Conservation (phyloP, 192 early-diverging fungal genomes). For the Lobosporangium transversale region DNA sequence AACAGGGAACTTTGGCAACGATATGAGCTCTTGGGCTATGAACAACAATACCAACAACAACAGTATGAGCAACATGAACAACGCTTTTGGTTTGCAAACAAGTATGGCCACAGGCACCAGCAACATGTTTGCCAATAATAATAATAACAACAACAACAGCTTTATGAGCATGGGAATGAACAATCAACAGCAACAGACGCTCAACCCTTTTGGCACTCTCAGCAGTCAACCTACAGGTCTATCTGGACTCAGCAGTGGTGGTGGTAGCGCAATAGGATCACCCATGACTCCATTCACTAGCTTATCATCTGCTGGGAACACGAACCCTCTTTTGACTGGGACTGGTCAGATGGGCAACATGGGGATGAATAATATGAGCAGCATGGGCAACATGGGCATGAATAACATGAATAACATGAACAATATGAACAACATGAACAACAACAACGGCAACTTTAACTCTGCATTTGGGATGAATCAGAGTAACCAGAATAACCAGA, state of each 20-base stretch:
- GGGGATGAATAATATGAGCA: slow-evolving; percentile 3
- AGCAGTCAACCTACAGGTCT: background rate
- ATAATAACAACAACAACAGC: slow-evolving; percentile 1
- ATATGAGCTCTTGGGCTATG: slow-evolving; percentile 32
- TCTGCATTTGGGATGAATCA: slow-evolving; percentile 34
- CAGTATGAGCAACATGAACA: slow-evolving; percentile 14
- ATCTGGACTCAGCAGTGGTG: slow-evolving; percentile 12
- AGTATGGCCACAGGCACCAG: slow-evolving; percentile 33
- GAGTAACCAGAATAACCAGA: slow-evolving; percentile 11
- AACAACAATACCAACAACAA: slow-evolving; percentile 44
- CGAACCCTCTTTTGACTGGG: slow-evolving; percentile 15
- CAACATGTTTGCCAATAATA: slow-evolving; percentile 32
- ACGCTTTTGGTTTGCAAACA: slow-evolving; percentile 27
- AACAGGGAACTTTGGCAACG: slow-evolving; percentile 19
- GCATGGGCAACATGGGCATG: slow-evolving; percentile 3
- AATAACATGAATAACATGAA: slow-evolving; percentile 19
- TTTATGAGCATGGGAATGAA: slow-evolving; percentile 30
- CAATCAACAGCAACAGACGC: slow-evolving; percentile 9
- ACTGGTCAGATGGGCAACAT: slow-evolving; percentile 10
- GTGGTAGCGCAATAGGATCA: too few relatives aligned
- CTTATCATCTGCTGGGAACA: slow-evolving; percentile 14
- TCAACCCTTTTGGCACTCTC: slow-evolving; percentile 22
- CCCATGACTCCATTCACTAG: slow-evolving; percentile 17
- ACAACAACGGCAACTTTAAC: slow-evolving; percentile 24
- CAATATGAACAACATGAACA: too few relatives aligned